These are phyloP conservation scores for Limnanthes douglasii DNA, from an alignment of 345 rosid genomes.

Conservation along the genomic window DNA sequence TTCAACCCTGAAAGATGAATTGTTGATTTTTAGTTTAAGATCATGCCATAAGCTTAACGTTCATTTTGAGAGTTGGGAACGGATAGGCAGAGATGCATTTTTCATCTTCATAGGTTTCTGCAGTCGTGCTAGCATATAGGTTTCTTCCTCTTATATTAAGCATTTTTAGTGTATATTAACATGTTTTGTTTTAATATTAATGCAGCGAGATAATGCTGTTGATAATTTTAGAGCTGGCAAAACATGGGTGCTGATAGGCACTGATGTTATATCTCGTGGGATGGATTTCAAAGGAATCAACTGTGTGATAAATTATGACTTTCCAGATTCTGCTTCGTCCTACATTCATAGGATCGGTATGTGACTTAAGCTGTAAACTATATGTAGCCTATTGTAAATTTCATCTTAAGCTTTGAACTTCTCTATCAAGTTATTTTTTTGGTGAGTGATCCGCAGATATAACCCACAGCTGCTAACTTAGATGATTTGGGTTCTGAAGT, in stretches of 20 bases:
- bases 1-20: too few relatives aligned
- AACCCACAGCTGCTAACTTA: too few relatives aligned
- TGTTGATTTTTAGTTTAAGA: too few relatives aligned
- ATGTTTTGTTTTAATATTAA: constrained; percentile 1
- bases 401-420: too few relatives aligned
- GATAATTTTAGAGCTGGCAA: constrained; percentile 76
- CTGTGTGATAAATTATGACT: constrained; percentile 85
- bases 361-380: constrained; percentile 10
- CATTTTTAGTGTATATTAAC: neutral
- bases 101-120: neutral
- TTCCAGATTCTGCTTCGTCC: constrained; percentile 81
- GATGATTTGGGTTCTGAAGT: too few relatives aligned
- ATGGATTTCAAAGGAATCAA: constrained; percentile 98
- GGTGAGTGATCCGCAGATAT: neutral
- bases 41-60: too few relatives aligned
- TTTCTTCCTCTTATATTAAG: neutral
- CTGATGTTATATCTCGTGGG: constrained; percentile 90
- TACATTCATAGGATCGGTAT: constrained; percentile 95
- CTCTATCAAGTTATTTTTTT: neutral
- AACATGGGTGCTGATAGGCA: constrained; percentile 89
- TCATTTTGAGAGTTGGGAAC: too few relatives aligned
- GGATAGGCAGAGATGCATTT: neutral
- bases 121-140: neutral
- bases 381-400: too few relatives aligned
- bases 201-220: constrained; percentile 71